These are phyloP conservation scores for Phlebopus sp. DNA, from an alignment of 1,284 basidiomycete species.

Conservation along the genomic window DNA sequence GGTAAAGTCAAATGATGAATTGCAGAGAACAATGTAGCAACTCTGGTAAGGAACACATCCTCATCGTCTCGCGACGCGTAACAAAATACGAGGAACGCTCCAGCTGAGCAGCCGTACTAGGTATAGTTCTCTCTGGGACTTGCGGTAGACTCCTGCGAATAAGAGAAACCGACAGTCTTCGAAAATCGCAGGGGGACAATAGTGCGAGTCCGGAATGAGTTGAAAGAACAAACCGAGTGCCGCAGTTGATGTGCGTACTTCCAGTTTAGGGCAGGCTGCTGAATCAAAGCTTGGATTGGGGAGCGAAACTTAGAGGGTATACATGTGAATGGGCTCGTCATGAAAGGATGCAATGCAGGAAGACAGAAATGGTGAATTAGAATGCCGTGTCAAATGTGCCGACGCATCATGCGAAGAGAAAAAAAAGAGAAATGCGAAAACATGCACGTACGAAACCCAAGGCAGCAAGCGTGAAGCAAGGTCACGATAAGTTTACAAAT, in stretches of 20 bases:
- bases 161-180: constrained; percentile 5
- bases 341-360: no score
- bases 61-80: constrained; percentile 34
- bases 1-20: no score
- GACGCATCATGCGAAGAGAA: no score
- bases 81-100: constrained; percentile 35
- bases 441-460: no score
- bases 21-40: constrained; percentile 34
- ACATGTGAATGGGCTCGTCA: no score
- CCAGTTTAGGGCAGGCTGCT: constrained; percentile 23
- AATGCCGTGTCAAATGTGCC: no score
- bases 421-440: no score
- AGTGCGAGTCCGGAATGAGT: constrained; percentile 49
- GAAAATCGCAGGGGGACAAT: constrained; percentile 47
- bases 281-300: no score
- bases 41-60: constrained; percentile 53
- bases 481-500: no score
- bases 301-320: no score
- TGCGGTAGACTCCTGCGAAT: constrained; percentile 50
- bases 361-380: no score
- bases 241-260: accelerated
- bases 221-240: constrained; percentile 1
- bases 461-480: no score
- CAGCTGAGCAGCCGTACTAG: constrained; percentile 37
- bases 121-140: constrained; percentile 37